phyloP scores from a whole-genome alignment of 2,329 filamentous ascomycete genomes.

The Macroventuria anomochaeta region DNA sequence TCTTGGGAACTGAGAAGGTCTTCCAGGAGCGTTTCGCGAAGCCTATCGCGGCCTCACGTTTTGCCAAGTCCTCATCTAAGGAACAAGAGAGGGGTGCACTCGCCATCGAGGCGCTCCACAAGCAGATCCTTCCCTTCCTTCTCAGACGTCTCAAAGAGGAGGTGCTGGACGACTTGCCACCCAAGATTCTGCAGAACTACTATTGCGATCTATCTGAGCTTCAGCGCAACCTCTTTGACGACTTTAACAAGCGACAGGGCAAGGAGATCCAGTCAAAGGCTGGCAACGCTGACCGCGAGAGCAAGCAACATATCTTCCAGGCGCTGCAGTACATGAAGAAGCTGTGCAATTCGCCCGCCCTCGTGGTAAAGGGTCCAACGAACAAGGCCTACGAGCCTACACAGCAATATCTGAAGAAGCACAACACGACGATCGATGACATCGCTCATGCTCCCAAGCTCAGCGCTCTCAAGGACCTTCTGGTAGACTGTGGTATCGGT shows the following conservation, averaged over 20 bases:
- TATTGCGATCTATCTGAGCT: conserved; percentile 97
- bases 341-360: conserved; percentile 93
- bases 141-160: conserved; percentile 96
- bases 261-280: conserved; percentile 87
- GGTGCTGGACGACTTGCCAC: conserved; percentile 91
- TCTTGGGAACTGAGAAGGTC: conserved; percentile 95
- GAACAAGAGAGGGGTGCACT: conserved; percentile 96
- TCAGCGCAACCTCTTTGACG: conserved; percentile 93
- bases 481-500: conserved; percentile 99
- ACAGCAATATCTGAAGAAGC: conserved; percentile 77
- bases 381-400: conserved; percentile 90
- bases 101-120: conserved; percentile 97
- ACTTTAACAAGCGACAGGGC: conserved; percentile 92
- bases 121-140: conserved; percentile 95
- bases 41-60: conserved; percentile 91
- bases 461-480: conserved; percentile 82
- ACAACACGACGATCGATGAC: conserved; percentile 84
- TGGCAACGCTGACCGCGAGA: conserved; percentile 79
- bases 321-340: conserved; percentile 99
- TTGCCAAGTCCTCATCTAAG: conserved; percentile 96
- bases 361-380: conserved; percentile 87
- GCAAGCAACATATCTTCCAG: conserved; percentile 99
- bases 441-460: conserved; percentile 90
- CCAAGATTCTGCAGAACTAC: conserved; percentile 99
- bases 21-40: conserved; percentile 95